Percentiles rank a stretch among this genome's conserved stretches.
Evolutionary conservation across 371 early-diverging fungal genomes (phyloP).

Genomic region (Mucor lusitanicus): DNA sequence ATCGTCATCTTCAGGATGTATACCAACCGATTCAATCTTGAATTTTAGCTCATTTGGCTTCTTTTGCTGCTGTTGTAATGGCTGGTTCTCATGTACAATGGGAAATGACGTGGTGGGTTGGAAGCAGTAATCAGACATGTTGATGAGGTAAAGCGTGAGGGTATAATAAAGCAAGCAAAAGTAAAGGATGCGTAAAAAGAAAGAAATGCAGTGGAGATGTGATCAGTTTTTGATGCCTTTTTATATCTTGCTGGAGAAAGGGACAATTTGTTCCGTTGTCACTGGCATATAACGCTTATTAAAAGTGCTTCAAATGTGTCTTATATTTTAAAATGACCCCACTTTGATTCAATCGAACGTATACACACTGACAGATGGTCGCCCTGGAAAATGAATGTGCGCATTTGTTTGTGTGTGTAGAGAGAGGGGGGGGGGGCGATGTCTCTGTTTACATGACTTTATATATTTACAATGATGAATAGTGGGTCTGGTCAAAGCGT

Average conservation of each 20-base stretch:
- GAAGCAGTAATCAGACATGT: background rate
- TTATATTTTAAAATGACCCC: background rate
- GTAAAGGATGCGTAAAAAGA: background rate
- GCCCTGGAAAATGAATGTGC: slow-evolving; percentile 2
- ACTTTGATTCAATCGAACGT: background rate
- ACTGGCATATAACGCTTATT: background rate
- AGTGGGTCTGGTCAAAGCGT: slow-evolving; percentile 2
- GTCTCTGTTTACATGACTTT: background rate
- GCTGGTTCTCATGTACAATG: background rate
- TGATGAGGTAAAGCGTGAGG: background rate
- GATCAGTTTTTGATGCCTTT: background rate
- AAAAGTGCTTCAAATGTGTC: background rate
- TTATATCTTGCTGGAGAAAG: background rate
- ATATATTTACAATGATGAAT: background rate
- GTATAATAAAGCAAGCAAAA: background rate
- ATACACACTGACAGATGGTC: background rate
- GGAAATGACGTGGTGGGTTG: background rate
- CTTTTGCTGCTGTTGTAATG: slow-evolving; percentile 17
- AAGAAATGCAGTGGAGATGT: background rate
- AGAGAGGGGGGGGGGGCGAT: no score
- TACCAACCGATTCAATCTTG: slow-evolving; percentile 21
- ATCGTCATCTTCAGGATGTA: slow-evolving; percentile 19
- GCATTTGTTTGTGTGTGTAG: background rate
- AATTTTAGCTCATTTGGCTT: slow-evolving; percentile 14
- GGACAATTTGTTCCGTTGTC: background rate